Evolutionary conservation across 2,329 filamentous ascomycete genomes (phyloP).

Genomic region (Botryotinia calthae): DNA sequence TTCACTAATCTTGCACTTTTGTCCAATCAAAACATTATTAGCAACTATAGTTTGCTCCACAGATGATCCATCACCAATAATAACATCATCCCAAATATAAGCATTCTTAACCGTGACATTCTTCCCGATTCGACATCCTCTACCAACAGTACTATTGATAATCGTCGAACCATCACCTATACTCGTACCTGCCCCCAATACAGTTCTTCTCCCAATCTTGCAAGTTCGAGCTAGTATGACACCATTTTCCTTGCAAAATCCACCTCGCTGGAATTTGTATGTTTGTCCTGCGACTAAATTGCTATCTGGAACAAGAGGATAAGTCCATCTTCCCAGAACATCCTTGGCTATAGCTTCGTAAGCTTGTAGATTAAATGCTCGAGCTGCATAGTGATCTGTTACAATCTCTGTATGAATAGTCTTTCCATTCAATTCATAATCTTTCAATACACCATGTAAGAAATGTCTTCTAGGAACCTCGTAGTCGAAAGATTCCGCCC

Average conservation of each 20-base stretch:
- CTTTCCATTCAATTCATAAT: constrained; percentile 95
- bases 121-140: constrained; percentile 80
- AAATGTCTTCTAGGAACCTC: constrained; percentile 86
- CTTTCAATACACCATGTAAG: constrained; percentile 87
- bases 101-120: constrained; percentile 77
- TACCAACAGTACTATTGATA: constrained; percentile 75
- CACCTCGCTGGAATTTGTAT: constrained; percentile 68
- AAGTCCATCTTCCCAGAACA: constrained; percentile 82
- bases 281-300: constrained; percentile 77
- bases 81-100: constrained; percentile 84
- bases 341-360: constrained; percentile 89
- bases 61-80: constrained; percentile 70
- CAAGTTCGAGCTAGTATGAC: constrained; percentile 73
- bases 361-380: constrained; percentile 80
- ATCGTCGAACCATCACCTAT: constrained; percentile 72
- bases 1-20: constrained; percentile 63
- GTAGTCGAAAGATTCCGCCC: constrained; percentile 98
- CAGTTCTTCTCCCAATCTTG: constrained; percentile 63
- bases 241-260: constrained; percentile 74
- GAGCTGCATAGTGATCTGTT: constrained; percentile 77
- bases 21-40: constrained; percentile 67
- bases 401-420: constrained; percentile 91
- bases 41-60: constrained; percentile 75
- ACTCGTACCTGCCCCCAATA: constrained; percentile 73
- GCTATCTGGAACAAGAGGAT: constrained; percentile 84